Evolutionary conservation across 495 filamentous ascomycete genomes (phyloP).

Genomic region (Letharia lupina): DNA sequence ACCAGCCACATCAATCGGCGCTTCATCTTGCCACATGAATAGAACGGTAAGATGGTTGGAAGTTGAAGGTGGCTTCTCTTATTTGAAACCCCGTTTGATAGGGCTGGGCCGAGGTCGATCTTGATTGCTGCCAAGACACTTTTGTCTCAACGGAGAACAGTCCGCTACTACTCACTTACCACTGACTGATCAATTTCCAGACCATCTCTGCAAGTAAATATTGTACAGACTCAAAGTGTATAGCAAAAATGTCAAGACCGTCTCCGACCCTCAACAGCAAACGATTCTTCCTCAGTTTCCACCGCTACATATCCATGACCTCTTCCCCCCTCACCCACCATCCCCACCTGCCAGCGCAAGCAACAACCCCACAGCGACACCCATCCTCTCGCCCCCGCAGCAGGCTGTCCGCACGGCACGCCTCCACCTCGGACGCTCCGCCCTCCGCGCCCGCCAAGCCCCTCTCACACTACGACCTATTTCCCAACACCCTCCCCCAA

Average conservation of each 20-base stretch:
- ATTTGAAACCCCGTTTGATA: slow-evolving; percentile 11
- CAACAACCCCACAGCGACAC: background rate
- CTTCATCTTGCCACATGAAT: slow-evolving; percentile 21
- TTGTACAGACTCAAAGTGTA: background rate
- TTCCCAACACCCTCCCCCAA: slow-evolving; percentile 67
- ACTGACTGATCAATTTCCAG: no score
- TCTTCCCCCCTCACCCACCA: slow-evolving; percentile 1
- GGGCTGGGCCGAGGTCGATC: slow-evolving; percentile 11
- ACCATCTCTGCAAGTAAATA: no score
- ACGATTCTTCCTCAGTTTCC: slow-evolving; percentile 16
- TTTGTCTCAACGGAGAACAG: no score
- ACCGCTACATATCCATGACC: slow-evolving; percentile 15
- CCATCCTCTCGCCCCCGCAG: background rate
- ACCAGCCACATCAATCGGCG: slow-evolving; percentile 28
- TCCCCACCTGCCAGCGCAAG: no score
- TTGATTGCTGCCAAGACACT: background rate
- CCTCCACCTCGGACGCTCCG: slow-evolving; percentile 2
- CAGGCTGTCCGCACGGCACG: background rate
- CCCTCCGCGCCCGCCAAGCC: background rate
- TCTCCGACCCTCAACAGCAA: background rate
- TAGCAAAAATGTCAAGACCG: background rate
- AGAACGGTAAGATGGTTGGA: background rate
- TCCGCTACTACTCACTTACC: no score
- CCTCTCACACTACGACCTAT: slow-evolving; percentile 71
- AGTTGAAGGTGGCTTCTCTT: slow-evolving; percentile 19